phyloP scores from a whole-genome alignment of 1,139 yeast species.

The Sugiyamaella grinbergsii region DNA sequence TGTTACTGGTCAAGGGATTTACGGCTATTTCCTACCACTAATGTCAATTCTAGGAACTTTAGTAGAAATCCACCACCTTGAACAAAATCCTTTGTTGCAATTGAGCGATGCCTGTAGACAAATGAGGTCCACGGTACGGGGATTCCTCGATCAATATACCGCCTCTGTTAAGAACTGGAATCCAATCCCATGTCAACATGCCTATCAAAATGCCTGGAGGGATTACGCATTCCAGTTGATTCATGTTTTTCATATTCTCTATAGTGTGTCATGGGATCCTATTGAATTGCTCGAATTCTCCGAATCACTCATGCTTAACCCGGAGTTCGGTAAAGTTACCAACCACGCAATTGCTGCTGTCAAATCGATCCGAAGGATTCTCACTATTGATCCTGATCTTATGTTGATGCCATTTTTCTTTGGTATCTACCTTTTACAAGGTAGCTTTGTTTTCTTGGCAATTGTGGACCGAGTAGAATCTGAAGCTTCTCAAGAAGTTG shows the following conservation, averaged over 20 bases:
- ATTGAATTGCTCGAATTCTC: slow-evolving; percentile 32
- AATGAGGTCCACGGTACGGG: slow-evolving; percentile 30
- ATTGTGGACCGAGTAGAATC: slow-evolving; percentile 38
- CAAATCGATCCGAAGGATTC: slow-evolving; percentile 34
- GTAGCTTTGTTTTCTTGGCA: slow-evolving; percentile 36
- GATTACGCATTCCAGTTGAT: slow-evolving; percentile 34
- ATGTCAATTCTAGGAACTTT: slow-evolving; percentile 36
- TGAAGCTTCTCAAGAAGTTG: slow-evolving; percentile 39
- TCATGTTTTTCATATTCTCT: slow-evolving; percentile 35
- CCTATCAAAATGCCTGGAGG: slow-evolving; percentile 35
- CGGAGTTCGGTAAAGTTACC: slow-evolving; percentile 34
- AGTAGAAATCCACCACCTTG: slow-evolving; percentile 33
- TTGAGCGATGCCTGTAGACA: slow-evolving; percentile 26
- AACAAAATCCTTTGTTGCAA: slow-evolving; percentile 31
- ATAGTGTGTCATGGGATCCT: slow-evolving; percentile 36
- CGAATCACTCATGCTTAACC: slow-evolving; percentile 33
- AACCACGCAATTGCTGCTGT: slow-evolving; percentile 38
- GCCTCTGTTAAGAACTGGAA: slow-evolving; percentile 33
- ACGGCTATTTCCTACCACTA: slow-evolving; percentile 35
- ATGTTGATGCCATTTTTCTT: slow-evolving; percentile 42
- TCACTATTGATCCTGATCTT: slow-evolving; percentile 39
- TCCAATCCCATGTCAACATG: slow-evolving; percentile 31
- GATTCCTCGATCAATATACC: slow-evolving; percentile 31
- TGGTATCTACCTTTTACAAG: slow-evolving; percentile 40
- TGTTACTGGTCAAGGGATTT: slow-evolving; percentile 35